Base-by-base conservation (phyloP, 345 rosid species). In the Boechera divaricarpa region DNA sequence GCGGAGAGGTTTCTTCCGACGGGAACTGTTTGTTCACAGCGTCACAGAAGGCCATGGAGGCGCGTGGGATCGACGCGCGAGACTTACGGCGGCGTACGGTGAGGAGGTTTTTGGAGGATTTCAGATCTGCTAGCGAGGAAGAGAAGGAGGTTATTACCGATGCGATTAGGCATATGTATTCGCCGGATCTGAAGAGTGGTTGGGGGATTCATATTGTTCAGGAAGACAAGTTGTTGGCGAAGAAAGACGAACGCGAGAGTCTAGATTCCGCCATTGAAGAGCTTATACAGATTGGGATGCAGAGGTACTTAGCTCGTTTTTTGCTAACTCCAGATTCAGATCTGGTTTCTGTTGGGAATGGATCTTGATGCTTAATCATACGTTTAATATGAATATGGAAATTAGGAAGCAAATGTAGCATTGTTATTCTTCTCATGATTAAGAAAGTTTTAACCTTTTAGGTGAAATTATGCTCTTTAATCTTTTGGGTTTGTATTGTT, bases 21-120 rank as follows among this genome's bases (percentile, higher is more conserved):
- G 98, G 99, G 31, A 96, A 96, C 89, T 96, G 99, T 81, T 80
- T 96, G 3, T 96, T 96, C 89, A 93, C 98, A 6, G 97, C 98
- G 11, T 91, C 96, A 2, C 90, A 84, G 66, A 86, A 77, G 67
- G 97, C 97, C 2, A 86, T 87, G 92, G 91, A 77, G 83, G 90
- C 82, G 87, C 88, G 88, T 87, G 97, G 78, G 1, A 0, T 83
- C 4, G 90, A 91, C 93, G 97, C 95, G 82, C 88, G 85, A 7
- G 97, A 82, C 16, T 68, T 89, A 33, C 83, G 94, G 76, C 54
- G 82, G 85, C 87, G 91, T 63, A 83, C 95, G 78, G 96, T 93
- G 73, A 26, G 76, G 73, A 81, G 97, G 76, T 95, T 95, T 84
- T 24, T 76, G 41, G 91, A 85, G 76, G 96, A 89, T 76, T 80